Evolutionary conservation across 2,329 filamentous ascomycete species (phyloP).

Genomic region (Plenodomus tracheiphilus): DNA sequence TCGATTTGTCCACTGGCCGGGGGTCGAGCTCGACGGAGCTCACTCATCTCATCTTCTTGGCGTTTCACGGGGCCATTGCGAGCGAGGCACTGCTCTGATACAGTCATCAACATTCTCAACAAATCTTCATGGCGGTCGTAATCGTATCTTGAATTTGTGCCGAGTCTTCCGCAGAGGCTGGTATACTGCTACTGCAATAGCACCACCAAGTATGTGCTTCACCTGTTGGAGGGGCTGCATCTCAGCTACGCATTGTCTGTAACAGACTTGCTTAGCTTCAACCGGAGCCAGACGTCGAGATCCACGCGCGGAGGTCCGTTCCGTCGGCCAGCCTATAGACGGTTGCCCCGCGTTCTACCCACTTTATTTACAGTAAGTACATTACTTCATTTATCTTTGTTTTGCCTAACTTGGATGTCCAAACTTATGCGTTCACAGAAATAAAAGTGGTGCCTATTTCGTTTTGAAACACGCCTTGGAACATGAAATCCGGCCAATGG

Average conservation of each 20-base stretch:
- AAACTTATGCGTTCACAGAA: slow-evolving; percentile 1
- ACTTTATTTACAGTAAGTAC: slow-evolving; percentile 12
- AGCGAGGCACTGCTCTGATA: neutral
- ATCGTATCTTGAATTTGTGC: neutral
- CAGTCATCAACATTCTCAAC: neutral
- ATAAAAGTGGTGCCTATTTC: neutral
- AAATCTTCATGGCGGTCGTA: neutral
- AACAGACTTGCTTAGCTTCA: too few relatives aligned
- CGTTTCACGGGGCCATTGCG: neutral
- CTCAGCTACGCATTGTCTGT: too few relatives aligned
- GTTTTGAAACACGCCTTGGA: too few relatives aligned
- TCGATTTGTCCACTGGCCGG: too few relatives aligned
- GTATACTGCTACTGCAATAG: too few relatives aligned
- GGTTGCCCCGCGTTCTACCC: slow-evolving; percentile 16
- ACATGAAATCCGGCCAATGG: too few relatives aligned
- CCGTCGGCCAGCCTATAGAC: neutral
- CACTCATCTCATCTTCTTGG: neutral
- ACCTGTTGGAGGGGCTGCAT: too few relatives aligned
- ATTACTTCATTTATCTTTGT: neutral
- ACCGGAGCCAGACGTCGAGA: too few relatives aligned
- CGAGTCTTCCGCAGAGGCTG: neutral
- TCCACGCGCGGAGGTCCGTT: neutral
- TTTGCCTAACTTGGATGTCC: neutral
- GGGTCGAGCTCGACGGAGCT: too few relatives aligned
- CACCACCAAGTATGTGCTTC: too few relatives aligned